Base-by-base conservation (phyloP, 2,329 filamentous ascomycete species). In the Calonectria pseudoturangicola region DNA sequence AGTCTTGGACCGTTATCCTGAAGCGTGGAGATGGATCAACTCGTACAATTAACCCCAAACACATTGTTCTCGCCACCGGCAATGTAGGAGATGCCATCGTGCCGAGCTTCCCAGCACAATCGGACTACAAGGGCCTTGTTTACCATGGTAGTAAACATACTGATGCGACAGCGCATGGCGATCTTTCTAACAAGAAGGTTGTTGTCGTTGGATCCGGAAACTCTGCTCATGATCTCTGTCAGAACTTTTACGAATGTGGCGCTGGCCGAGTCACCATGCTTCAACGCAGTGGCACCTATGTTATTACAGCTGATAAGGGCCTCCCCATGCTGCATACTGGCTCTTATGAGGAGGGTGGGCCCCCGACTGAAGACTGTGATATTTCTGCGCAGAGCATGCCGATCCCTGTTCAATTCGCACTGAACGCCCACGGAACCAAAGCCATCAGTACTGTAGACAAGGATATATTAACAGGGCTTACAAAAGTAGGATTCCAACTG, bases 401-500 rank as follows among this genome's bases (percentile, higher is more conserved):
- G 2, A 41, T 66, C 8, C 72, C 68, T 1, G 43, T 75, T 5
- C 82, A 85, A 68, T 85, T 89, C 33, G 85, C 85, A 0, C 79
- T 90, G 25, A 83, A 84, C 68, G 81, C 86, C 13, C 82, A 83
- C 39, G 77, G 83, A 36, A 88, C 88, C 2, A 80, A 84, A 28
- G 77, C 80, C 21, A 86, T 87, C 71, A 79, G 81, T 12, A 81
- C 81, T 2, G 79, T 82, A n/a, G 87, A 90, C 67, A 83, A 82
- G 60, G 82, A 68, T 2, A 30, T 25, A 9, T 79, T 89, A 3
- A 83, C 86, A 0, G 88, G 86, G 0, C 80, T 91, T 3, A 79
- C 82, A 50, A 85, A 83, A 50, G 89, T 85, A 0, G 91, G 91
- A 0, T 92, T 93, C 83, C 85, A 86, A 60, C 80, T 90, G 3